phyloP scores from a whole-genome alignment of 768 basidiomycete genomes.

The Collybia mongolica region DNA sequence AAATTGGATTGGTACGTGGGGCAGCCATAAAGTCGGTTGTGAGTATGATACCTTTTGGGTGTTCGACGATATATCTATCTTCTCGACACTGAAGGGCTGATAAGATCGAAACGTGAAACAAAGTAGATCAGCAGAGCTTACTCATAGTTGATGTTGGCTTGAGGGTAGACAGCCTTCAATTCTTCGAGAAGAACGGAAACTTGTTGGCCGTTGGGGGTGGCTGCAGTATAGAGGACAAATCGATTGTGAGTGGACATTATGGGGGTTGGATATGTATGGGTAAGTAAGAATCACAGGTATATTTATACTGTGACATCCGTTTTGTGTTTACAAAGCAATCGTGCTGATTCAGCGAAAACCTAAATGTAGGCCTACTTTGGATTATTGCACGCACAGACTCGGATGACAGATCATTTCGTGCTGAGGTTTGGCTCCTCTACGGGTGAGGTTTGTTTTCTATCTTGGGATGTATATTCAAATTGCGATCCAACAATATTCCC shows the following conservation, averaged over 20 bases:
- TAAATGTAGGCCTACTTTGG: no score
- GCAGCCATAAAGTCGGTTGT: background rate
- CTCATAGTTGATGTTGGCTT: background rate
- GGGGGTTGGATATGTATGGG: conserved; percentile 34
- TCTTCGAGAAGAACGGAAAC: conserved; percentile 61
- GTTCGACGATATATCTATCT: background rate
- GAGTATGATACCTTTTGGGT: background rate
- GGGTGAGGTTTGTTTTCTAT: background rate
- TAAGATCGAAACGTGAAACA: no score
- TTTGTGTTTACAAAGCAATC: background rate
- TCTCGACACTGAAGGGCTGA: background rate
- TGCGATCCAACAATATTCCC: conserved; percentile 66
- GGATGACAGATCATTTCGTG: background rate
- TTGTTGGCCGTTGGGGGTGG: conserved; percentile 61
- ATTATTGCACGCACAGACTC: no score
- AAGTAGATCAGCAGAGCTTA: no score
- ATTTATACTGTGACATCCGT: background rate
- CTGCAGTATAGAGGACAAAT: conserved; percentile 49
- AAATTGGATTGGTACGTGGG: background rate
- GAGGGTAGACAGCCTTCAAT: conserved; percentile 29
- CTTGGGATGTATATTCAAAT: conserved; percentile 34
- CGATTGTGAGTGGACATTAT: conserved; percentile 28
- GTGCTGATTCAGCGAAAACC: background rate
- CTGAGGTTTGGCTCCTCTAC: background rate
- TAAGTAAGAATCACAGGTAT: background rate